These are phyloP conservation scores for Stropharia rugosoannulata DNA, from an alignment of 768 basidiomycete genomes.

Conservation along the genomic window DNA sequence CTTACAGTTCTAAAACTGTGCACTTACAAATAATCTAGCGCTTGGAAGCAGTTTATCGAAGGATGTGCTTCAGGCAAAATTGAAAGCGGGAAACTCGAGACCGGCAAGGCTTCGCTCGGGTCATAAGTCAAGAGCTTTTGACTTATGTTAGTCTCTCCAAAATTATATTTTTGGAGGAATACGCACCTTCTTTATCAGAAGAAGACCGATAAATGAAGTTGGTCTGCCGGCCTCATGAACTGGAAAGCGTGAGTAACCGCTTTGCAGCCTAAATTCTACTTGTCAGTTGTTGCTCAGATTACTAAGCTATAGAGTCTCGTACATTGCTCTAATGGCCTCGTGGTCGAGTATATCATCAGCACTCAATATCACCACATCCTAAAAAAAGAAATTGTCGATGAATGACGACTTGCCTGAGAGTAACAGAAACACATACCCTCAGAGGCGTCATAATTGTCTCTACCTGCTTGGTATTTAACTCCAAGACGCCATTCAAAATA, in stretches of 20 bases:
- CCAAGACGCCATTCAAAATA: conserved; percentile 77
- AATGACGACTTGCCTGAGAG: conserved; percentile 12
- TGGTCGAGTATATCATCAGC: conserved; percentile 80
- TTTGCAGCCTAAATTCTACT: conserved; percentile 43
- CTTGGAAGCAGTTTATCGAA: conserved; percentile 91
- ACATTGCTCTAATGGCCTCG: conserved; percentile 74
- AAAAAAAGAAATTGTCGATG: background rate
- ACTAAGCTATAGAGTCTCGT: conserved; percentile 5
- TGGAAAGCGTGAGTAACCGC: conserved; percentile 92
- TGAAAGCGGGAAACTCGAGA: conserved; percentile 73
- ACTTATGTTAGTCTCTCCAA: background rate
- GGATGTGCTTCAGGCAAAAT: conserved; percentile 90
- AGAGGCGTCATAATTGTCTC: conserved; percentile 83
- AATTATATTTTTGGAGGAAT: background rate
- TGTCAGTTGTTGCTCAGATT: background rate
- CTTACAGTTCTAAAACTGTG: background rate
- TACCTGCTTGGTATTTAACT: conserved; percentile 72
- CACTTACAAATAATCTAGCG: conserved; percentile 84
- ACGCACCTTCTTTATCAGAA: conserved; percentile 70
- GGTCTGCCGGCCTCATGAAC: conserved; percentile 74
- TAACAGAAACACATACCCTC: conserved; percentile 38
- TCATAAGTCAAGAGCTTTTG: conserved; percentile 83
- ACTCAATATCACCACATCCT: conserved; percentile 84
- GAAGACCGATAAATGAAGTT: conserved; percentile 73
- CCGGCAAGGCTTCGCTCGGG: conserved; percentile 68